Conservation (phyloP, 495 filamentous ascomycete genomes). For the Penicillium turbatum region DNA sequence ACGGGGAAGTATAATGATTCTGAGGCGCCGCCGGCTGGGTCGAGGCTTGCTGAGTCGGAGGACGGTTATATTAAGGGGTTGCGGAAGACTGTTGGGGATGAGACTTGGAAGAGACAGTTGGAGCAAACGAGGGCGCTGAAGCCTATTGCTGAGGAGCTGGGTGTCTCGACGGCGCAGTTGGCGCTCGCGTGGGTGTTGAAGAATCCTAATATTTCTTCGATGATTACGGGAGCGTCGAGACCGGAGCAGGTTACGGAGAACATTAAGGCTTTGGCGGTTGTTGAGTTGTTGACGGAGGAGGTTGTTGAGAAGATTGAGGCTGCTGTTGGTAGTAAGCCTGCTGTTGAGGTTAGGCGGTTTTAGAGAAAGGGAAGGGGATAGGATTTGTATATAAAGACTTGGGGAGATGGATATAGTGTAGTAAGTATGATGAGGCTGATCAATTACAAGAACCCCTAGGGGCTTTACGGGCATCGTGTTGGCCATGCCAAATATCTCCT, state of each 20-base stretch:
- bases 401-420: too few relatives aligned
- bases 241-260: slow-evolving; percentile 72
- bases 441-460: too few relatives aligned
- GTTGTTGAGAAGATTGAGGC: slow-evolving; percentile 67
- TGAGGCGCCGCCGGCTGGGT: slow-evolving; percentile 30
- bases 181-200: slow-evolving; percentile 76
- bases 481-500: too few relatives aligned
- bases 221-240: slow-evolving; percentile 73
- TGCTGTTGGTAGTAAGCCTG: slow-evolving; percentile 61
- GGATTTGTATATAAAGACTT: background rate
- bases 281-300: slow-evolving; percentile 61
- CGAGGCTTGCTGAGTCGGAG: slow-evolving; percentile 39
- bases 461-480: too few relatives aligned
- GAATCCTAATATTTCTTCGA: slow-evolving; percentile 68
- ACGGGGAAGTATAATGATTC: slow-evolving; percentile 78
- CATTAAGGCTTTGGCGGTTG: slow-evolving; percentile 55
- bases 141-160: slow-evolving; percentile 64
- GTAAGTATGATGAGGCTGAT: too few relatives aligned
- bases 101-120: slow-evolving; percentile 21
- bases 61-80: slow-evolving; percentile 32
- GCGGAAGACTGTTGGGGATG: slow-evolving; percentile 24
- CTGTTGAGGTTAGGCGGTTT: slow-evolving; percentile 20
- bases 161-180: slow-evolving; percentile 59
- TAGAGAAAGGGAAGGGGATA: too few relatives aligned
- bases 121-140: slow-evolving; percentile 39